Percentiles rank a stretch among this genome's conserved stretches.
Conservation (phyloP, 2,329 filamentous ascomycete genomes). For the Arachnopeziza araneosa region DNA sequence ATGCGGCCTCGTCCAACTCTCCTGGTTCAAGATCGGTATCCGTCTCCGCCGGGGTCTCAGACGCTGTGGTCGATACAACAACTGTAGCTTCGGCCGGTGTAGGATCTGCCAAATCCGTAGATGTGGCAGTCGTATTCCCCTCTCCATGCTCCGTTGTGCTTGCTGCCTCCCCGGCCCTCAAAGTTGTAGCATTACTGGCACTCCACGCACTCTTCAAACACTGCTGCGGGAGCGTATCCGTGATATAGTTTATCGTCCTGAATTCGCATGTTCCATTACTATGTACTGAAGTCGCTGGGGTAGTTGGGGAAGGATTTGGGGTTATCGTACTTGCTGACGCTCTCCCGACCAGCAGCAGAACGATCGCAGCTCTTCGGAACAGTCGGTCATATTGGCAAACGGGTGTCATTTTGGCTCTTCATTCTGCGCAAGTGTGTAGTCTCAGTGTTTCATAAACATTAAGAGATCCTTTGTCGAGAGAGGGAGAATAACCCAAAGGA, state of each 20-base stretch:
- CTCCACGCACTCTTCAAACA: slow-evolving; percentile 29
- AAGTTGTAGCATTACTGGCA: slow-evolving; percentile 14
- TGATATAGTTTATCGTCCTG: slow-evolving; percentile 33
- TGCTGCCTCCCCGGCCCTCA: slow-evolving; percentile 2
- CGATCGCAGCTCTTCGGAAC: not conserved
- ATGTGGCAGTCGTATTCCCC: slow-evolving; percentile 3
- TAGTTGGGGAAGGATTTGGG: not conserved
- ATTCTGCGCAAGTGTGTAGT: not conserved
- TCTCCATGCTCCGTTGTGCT: not conserved
- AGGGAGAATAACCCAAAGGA: not conserved
- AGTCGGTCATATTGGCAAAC: not conserved
- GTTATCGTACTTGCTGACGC: not conserved
- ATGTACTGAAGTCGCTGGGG: not conserved
- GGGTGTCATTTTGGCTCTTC: not conserved
- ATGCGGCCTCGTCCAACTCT: slow-evolving; percentile 57
- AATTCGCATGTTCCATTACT: slow-evolving; percentile 27
- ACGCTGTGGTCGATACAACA: slow-evolving; percentile 1
- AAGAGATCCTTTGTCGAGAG: not conserved
- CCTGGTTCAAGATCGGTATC: slow-evolving; percentile 21
- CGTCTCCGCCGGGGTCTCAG: slow-evolving; percentile 6
- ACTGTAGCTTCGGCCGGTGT: not conserved
- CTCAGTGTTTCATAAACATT: not conserved
- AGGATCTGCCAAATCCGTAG: not conserved
- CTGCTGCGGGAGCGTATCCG: slow-evolving; percentile 29
- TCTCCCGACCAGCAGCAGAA: not conserved